phyloP scores from a whole-genome alignment of 306 rosid species.

The Vachellia collinsii region DNA sequence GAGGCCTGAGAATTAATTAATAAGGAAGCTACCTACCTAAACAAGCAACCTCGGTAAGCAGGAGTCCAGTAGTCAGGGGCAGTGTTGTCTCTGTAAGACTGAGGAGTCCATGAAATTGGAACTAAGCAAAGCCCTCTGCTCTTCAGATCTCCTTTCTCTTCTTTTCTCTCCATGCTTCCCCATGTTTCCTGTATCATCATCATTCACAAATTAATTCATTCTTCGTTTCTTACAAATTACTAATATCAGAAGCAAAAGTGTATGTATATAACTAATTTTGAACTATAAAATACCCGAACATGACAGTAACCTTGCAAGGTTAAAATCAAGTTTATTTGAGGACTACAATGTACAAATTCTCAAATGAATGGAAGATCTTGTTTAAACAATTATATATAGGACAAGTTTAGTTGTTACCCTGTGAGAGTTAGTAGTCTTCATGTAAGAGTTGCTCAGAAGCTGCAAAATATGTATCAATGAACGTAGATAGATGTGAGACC shows the following conservation, averaged over 20 bases:
- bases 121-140: slow-evolving; percentile 88
- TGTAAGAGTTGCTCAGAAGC: slow-evolving; percentile 80
- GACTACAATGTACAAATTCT: not conserved
- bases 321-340: too few species aligned
- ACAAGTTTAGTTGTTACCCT: slow-evolving; percentile 50
- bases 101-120: slow-evolving; percentile 84
- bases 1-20: too few species aligned
- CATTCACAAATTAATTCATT: not conserved
- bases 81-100: slow-evolving; percentile 70
- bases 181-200: slow-evolving; percentile 58
- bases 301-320: too few species aligned
- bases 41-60: slow-evolving; percentile 84
- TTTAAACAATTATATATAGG: too few species aligned
- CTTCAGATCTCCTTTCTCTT: slow-evolving; percentile 60
- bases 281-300: too few species aligned
- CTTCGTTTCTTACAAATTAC: not conserved
- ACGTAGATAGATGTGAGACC: not conserved
- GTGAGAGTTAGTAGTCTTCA: slow-evolving; percentile 69
- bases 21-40: slow-evolving; percentile 52
- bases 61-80: slow-evolving; percentile 98
- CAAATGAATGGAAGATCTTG: not conserved
- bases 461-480: slow-evolving; percentile 37
- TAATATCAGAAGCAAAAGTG: too few species aligned
- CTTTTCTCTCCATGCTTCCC: slow-evolving; percentile 71
- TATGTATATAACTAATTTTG: too few species aligned